Conservation (phyloP, 23 red algal species). For the Cyanidioschyzon merolae region DNA sequence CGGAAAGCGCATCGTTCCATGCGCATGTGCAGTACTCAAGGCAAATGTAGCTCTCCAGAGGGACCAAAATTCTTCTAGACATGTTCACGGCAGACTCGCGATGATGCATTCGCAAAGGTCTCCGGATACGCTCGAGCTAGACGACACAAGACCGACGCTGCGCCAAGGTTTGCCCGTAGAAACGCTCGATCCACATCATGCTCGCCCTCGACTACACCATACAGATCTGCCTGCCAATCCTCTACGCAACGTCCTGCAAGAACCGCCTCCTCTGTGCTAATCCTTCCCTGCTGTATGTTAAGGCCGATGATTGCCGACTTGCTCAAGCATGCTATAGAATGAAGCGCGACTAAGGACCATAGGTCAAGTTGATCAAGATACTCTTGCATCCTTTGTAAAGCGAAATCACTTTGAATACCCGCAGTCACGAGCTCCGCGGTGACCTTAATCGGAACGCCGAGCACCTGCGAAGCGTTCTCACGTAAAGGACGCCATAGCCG, state of each 20-base stretch:
- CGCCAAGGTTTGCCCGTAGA: background rate
- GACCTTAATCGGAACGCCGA: background rate
- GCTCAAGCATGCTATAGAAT: background rate
- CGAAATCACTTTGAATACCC: background rate
- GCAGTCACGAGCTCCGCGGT: background rate
- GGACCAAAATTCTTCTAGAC: no score
- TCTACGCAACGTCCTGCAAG: background rate
- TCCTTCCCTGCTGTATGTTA: background rate
- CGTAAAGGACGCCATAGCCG: background rate
- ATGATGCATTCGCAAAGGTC: background rate
- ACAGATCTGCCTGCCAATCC: background rate
- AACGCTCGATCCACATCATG: conserved; percentile 16
- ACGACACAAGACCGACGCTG: background rate
- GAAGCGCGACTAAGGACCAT: background rate
- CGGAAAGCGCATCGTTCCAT: no score
- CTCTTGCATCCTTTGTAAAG: background rate
- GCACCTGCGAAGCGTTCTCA: background rate
- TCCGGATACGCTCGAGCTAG: background rate
- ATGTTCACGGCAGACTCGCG: no score
- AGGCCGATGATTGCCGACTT: background rate
- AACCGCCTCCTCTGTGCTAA: background rate
- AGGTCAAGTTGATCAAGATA: background rate
- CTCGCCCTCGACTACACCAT: conserved; percentile 8
- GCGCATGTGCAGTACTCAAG: no score
- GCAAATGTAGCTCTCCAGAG: no score